Conservation (phyloP, 805 yeast species). For the Starmerella geochares region DNA sequence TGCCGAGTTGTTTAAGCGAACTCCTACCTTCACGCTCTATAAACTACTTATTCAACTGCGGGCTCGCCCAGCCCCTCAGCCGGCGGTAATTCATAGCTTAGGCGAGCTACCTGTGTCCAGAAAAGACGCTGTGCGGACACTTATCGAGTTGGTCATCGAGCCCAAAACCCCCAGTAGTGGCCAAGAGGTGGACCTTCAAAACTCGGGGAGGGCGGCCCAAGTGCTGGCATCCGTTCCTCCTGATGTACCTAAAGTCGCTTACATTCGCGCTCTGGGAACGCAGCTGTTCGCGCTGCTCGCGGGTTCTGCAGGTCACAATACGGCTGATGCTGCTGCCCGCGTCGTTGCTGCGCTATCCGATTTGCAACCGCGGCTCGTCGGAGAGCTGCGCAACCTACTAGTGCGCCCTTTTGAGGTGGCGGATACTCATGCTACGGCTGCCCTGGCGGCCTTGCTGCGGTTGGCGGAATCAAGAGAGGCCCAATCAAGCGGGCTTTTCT, state of each 20-base stretch:
- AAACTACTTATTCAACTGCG: constrained; percentile 50
- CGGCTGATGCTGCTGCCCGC: constrained; percentile 10
- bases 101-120: constrained; percentile 48
- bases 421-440: neutral
- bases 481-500: neutral
- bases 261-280: constrained; percentile 47
- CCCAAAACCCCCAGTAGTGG: constrained; percentile 58
- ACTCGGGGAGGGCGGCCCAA: constrained; percentile 55
- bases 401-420: constrained; percentile 14
- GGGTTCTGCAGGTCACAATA: constrained; percentile 27
- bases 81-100: constrained; percentile 41
- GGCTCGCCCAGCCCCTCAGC: constrained; percentile 40
- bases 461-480: neutral
- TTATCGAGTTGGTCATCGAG: constrained; percentile 70
- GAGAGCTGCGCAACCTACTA: constrained; percentile 17
- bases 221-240: constrained; percentile 57
- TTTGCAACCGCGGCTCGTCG: constrained; percentile 17
- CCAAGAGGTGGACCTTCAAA: constrained; percentile 43
- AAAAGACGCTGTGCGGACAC: constrained; percentile 57
- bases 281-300: constrained; percentile 50
- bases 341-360: constrained; percentile 7
- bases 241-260: constrained; percentile 38
- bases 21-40: constrained; percentile 58
- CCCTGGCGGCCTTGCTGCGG: constrained; percentile 17
- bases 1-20: neutral